Evolutionary conservation across 1,284 basidiomycete species (phyloP).

Genomic region (Ustilago tritici): DNA sequence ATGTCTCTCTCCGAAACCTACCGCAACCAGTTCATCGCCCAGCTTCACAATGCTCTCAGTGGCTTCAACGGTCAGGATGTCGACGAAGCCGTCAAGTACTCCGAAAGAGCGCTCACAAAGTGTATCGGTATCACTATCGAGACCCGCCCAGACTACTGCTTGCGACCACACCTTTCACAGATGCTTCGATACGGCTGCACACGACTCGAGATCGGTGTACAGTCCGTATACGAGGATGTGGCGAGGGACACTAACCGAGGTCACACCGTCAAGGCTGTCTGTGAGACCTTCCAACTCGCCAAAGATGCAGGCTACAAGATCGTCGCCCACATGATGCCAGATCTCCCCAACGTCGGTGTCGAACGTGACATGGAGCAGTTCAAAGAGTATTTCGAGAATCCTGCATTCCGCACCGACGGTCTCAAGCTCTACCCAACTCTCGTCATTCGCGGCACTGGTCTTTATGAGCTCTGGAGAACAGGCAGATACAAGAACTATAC

Average conservation of each 20-base stretch:
- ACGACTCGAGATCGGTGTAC: conserved; percentile 96
- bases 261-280: conserved; percentile 96
- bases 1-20: conserved; percentile 99
- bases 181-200: conserved; percentile 99
- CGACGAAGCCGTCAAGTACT: conserved; percentile 98
- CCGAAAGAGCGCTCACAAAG: conserved; percentile 96
- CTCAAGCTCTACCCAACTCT: conserved; percentile 98
- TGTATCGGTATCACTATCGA: conserved; percentile 99
- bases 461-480: conserved; percentile 96
- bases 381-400: conserved; percentile 98
- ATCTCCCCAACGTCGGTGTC: conserved; percentile 93
- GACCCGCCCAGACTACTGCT: conserved; percentile 97
- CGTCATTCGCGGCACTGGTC: conserved; percentile 95
- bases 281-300: conserved; percentile 96
- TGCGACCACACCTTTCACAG: conserved; percentile 95
- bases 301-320: conserved; percentile 98
- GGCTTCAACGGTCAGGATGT: conserved; percentile 91
- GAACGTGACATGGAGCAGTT: conserved; percentile 99
- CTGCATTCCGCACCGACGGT: conserved; percentile 95
- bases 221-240: conserved; percentile 99
- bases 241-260: conserved; percentile 95
- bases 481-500: conserved; percentile 99
- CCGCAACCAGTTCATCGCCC: conserved; percentile 90
- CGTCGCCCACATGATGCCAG: conserved; percentile 75
- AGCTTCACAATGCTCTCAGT: conserved; percentile 95